Base-by-base conservation (phyloP, 129 eudicot species). In the Sambucus nigra region DNA sequence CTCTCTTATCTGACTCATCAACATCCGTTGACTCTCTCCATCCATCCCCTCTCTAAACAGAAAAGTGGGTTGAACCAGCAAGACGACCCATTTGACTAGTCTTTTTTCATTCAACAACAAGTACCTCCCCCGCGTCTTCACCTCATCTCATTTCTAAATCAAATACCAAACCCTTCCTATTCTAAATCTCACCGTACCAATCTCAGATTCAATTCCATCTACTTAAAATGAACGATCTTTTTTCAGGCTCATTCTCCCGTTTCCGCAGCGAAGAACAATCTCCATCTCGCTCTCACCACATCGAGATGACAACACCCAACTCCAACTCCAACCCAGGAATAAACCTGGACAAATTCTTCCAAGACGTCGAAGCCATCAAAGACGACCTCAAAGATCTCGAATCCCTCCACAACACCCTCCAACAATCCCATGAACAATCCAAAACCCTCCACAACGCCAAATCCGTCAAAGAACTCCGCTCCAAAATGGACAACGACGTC, bases 371-470 rank as follows among this genome's bases (percentile, higher is more conserved):
- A 12, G 62, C 82, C 2, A 69, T 88, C 23, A 88, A 83, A 47
- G 87, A 72, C 22, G 86, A 80, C 27, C 76, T 88, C 22, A 55
- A 60, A 32, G 81, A 73, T 15, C 79, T 88, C 17, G 94, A 88
- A 7, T 55, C 80, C 11, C 76, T 83, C 5, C 67, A 72, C 53
- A 47, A 38, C 28, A 66, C 72, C 20, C 94, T 88, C 29, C 80
- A 72, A 16, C 18, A 76, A 3, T 50, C 83, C 1, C 73, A 88
- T 72, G 96, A 88, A 25, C 74, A 80, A 5, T 55, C 75, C 81
- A 88, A 88, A 45, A 80, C 91, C 2, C 72, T 78, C 11, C 94
- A 80, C 73, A 83, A 75, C 66, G 94, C 96, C 7, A 78, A 68
- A 20, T 65, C 87, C 1, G 75, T 88, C 25, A 80, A 80, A 24